phyloP scores from a whole-genome alignment of 306 rosid genomes.

The Oxytropis ochrocephala region DNA sequence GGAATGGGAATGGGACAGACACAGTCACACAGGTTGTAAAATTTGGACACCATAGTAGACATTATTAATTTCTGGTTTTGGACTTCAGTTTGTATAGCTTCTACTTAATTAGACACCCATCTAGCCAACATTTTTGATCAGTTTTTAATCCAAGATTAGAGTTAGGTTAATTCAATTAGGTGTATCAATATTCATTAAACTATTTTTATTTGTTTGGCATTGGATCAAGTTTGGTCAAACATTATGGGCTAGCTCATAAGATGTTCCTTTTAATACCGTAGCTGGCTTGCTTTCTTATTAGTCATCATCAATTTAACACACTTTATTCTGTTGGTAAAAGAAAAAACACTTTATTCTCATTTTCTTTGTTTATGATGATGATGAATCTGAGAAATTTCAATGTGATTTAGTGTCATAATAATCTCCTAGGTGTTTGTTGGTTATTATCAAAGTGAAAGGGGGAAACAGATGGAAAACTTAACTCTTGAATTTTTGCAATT shows the following conservation, averaged over 20 bases:
- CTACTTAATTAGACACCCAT: neutral
- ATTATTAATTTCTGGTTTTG: neutral
- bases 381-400: neutral
- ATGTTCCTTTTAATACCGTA: neutral
- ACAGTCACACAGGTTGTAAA: too few relatives aligned
- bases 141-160: neutral
- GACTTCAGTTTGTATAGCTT: neutral
- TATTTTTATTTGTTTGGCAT: neutral
- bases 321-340: too few relatives aligned
- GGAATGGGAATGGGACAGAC: too few relatives aligned
- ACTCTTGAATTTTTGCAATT: neutral
- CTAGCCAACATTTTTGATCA: slow-evolving; percentile 8
- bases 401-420: neutral
- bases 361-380: neutral
- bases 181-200: neutral
- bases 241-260: neutral
- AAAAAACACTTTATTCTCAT: neutral
- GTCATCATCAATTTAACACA: neutral
- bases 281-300: neutral
- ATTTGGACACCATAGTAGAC: neutral
- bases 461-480: neutral
- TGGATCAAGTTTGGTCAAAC: neutral
- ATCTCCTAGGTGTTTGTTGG: neutral
- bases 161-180: neutral
- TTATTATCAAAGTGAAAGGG: neutral